Evolutionary conservation across 2,329 filamentous ascomycete species (phyloP), one percentile per base, ranked within the genome.

Genomic region (Lasiodiplodia sp.): DNA sequence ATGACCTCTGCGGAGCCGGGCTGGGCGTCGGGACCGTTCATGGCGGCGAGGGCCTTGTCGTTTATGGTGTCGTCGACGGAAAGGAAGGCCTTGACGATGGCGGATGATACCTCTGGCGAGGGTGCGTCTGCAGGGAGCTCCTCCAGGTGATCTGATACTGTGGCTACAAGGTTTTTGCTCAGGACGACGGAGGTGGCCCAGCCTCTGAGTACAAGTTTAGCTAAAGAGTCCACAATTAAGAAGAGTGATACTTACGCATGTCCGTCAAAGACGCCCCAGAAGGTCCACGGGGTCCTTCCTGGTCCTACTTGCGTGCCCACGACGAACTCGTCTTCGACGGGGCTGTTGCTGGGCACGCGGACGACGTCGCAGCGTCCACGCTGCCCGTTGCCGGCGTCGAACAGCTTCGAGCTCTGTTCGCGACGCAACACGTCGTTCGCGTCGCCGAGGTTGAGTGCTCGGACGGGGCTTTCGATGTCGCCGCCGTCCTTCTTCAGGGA

Each of bases 11-110:
- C 31, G 37, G 62, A 53, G n/a, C 31, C 62, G 0, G 74, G 70
- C 21, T 74, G 74, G 8, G 75, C 79, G 6, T 78, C 77, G 0
- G 79, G 80, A 28, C 74, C 76, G 73, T 81, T 82, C 37, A 78
- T 69, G 4, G 81, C 78, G 8, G 75, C 71, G 12, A 76, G 73
- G 6, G 81, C 83, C 2, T 69, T 72, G 25, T 71, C 69, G 74
- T 83, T 86, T 51, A 91, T 84, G n/a, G 86, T 85, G 62, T 88
- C 82, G 73, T 91, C 88, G 0, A 88, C 82, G 55, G 83, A 81
- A 1, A 83, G 78, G 73, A 91, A 91, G 28, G 84, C 82, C 64
- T 84, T 82, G 77, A 86, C 86, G 79, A 91, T 88, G 3, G 86
- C 85, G 14, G 75, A 76, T 37, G 86, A 84, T 28, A 90, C 82